A percentile compares a stretch with the other conserved stretches of the same genome.
Conservation (phyloP, 768 basidiomycete genomes). For the Lactifluus subvellereus region DNA sequence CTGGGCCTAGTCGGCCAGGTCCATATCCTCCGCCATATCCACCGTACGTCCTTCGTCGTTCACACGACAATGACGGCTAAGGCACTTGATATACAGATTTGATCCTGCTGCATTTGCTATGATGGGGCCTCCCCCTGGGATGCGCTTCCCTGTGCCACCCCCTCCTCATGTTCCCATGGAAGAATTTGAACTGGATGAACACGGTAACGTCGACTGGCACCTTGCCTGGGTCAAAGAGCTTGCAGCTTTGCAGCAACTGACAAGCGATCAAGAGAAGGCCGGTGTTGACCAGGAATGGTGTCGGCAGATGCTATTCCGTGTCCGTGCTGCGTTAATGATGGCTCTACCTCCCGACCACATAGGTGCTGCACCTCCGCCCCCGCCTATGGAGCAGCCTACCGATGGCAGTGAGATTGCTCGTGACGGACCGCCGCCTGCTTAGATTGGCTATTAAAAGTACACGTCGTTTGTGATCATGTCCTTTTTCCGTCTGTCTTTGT, state of each 20-base stretch:
- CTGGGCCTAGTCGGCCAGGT: slow-evolving; percentile 47
- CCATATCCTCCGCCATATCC: slow-evolving; percentile 60
- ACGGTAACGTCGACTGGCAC: slow-evolving; percentile 77
- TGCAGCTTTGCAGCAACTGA: slow-evolving; percentile 65
- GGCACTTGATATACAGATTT: slow-evolving; percentile 42
- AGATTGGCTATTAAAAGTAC: background rate
- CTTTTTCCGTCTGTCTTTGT: background rate
- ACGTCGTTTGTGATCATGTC: background rate
- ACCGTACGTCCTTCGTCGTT: slow-evolving; percentile 40
- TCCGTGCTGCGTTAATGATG: slow-evolving; percentile 64
- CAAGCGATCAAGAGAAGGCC: slow-evolving; percentile 75
- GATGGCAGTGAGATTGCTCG: slow-evolving; percentile 20
- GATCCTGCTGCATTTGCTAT: slow-evolving; percentile 54
- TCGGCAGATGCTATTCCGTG: slow-evolving; percentile 77
- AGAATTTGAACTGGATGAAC: slow-evolving; percentile 64
- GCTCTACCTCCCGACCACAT: slow-evolving; percentile 26
- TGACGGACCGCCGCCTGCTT: slow-evolving; percentile 22
- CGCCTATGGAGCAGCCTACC: slow-evolving; percentile 18
- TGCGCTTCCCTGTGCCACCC: slow-evolving; percentile 58
- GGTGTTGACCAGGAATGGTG: slow-evolving; percentile 82
- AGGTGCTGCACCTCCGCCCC: slow-evolving; percentile 16
- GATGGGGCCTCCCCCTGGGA: slow-evolving; percentile 49
- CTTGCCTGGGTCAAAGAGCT: slow-evolving; percentile 78
- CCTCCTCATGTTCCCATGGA: slow-evolving; percentile 62
- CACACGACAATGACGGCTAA: background rate